Conservation (phyloP, 306 rosid genomes). For the Cucurbita moschata region DNA sequence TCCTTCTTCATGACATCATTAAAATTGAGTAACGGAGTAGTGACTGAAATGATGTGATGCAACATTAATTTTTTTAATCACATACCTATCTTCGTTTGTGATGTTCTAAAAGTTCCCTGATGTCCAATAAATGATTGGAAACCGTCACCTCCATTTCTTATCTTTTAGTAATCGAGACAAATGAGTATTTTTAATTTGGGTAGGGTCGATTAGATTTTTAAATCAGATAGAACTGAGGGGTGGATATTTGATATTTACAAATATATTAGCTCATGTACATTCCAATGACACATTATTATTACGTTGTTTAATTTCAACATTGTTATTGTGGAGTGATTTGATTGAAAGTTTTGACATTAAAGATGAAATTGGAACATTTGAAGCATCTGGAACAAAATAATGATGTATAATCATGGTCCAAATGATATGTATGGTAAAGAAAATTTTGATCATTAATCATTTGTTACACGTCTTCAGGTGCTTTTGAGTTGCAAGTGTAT, state of each 20-base stretch:
- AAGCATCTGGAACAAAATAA: background rate
- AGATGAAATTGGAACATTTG: background rate
- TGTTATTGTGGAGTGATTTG: background rate
- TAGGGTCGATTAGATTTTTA: background rate
- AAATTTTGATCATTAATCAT: background rate
- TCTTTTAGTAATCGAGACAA: too few species aligned
- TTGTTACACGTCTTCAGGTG: constrained; percentile 9
- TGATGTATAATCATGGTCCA: background rate
- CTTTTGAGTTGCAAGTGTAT: background rate
- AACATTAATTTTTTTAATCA: background rate
- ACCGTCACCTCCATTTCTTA: too few species aligned
- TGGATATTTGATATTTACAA: background rate
- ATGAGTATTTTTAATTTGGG: background rate
- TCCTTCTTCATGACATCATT: background rate
- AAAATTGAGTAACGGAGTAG: background rate
- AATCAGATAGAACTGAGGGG: background rate
- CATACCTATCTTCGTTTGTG: background rate
- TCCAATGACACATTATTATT: background rate
- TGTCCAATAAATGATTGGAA: background rate
- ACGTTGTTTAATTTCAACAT: background rate
- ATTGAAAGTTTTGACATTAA: background rate
- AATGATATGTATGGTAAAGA: background rate
- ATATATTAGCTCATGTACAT: too few species aligned
- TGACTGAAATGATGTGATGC: background rate
- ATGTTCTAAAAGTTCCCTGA: background rate